These are phyloP conservation scores for Maudiozyma pseudohumilis DNA, from an alignment of 805 yeast genomes.

Conservation along the genomic window DNA sequence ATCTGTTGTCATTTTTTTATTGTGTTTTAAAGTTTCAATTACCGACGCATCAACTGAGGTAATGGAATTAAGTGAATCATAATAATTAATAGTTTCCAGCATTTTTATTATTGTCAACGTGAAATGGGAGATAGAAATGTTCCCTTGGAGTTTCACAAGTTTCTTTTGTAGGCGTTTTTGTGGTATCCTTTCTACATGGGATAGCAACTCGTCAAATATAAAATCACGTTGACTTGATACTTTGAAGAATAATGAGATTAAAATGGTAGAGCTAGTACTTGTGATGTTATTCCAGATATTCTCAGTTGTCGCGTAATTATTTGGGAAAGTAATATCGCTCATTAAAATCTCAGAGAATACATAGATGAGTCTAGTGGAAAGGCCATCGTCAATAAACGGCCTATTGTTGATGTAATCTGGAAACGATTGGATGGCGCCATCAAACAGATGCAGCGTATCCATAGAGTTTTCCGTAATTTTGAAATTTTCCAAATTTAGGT, in stretches of 20 bases:
- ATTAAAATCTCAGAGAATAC: slow-evolving; percentile 26
- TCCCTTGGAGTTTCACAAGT: slow-evolving; percentile 13
- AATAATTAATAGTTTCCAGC: slow-evolving; percentile 19
- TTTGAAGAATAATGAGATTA: slow-evolving; percentile 32
- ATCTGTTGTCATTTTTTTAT: slow-evolving; percentile 4
- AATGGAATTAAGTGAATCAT: slow-evolving; percentile 2
- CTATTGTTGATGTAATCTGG: slow-evolving; percentile 17
- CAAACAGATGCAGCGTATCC: slow-evolving; percentile 7
- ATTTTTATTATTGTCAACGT: slow-evolving; percentile 20
- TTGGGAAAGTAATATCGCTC: slow-evolving; percentile 10
- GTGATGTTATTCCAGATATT: slow-evolving; percentile 17
- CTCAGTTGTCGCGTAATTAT: slow-evolving; percentile 9
- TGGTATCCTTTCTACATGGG: slow-evolving; percentile 42
- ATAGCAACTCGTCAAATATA: slow-evolving; percentile 50
- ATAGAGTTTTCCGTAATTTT: slow-evolving; percentile 22
- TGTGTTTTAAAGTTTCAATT: slow-evolving; percentile 2
- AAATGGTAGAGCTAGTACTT: slow-evolving; percentile 17
- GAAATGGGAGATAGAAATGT: slow-evolving; percentile 19
- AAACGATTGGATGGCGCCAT: slow-evolving; percentile 13
- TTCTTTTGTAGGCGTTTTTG: slow-evolving; percentile 30
- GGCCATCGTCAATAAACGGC: slow-evolving; percentile 37
- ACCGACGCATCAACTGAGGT: slow-evolving; percentile 1
- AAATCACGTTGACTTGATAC: slow-evolving; percentile 46
- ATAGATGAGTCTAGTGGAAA: slow-evolving; percentile 52
- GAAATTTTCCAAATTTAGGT: slow-evolving; percentile 24